Conservation (phyloP, 495 filamentous ascomycete species). For the Neurospora sp. region DNA sequence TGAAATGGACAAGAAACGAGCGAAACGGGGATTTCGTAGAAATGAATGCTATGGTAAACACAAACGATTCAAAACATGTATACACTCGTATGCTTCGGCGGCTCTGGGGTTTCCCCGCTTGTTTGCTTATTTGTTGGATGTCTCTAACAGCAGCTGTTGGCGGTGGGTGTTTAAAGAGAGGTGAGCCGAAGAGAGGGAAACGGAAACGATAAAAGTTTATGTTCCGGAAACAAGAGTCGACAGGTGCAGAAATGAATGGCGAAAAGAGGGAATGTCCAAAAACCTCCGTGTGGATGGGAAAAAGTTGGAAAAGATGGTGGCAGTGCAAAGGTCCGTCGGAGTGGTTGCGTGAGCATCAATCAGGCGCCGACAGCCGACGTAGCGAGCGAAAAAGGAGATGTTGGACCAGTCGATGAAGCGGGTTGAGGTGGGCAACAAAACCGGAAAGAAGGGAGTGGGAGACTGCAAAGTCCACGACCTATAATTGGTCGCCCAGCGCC, state of each 20-base stretch:
- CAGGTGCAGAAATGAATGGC: conserved; percentile 1
- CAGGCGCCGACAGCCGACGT: background rate
- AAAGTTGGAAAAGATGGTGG: background rate
- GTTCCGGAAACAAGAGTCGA: background rate
- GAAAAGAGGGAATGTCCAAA: background rate
- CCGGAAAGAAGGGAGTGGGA: background rate
- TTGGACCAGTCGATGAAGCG: background rate
- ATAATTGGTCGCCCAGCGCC: background rate
- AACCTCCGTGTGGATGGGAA: background rate
- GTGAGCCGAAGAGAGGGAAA: background rate
- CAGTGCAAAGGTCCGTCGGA: background rate
- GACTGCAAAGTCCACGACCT: background rate
- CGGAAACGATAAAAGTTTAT: background rate
- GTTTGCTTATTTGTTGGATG: background rate
- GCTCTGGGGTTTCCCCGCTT: background rate
- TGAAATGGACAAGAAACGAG: background rate
- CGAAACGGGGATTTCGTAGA: background rate
- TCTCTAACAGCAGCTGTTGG: background rate
- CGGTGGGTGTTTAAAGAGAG: background rate
- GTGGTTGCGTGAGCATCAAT: background rate
- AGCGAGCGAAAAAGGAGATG: background rate
- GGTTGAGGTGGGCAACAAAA: background rate
- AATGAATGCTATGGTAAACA: background rate
- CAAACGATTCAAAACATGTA: background rate
- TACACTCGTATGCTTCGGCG: background rate